Evolutionary conservation across 164 flowering plant genomes (phyloP).

Genomic region (Warburgia ugandensis): DNA sequence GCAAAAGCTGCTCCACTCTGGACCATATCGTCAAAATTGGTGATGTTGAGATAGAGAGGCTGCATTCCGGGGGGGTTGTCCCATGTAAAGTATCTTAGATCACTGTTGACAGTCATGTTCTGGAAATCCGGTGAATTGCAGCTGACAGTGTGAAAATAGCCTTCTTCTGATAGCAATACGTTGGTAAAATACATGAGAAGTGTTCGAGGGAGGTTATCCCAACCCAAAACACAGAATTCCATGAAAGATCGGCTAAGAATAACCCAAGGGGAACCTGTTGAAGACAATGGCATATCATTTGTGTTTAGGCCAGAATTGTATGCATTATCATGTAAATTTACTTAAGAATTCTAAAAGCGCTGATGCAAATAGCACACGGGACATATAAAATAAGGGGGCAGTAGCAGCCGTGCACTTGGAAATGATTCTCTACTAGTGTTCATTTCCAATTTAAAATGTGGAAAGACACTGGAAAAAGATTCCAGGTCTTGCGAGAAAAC

Average conservation of each 20-base stretch:
- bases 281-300: too few relatives aligned
- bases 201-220: constrained; percentile 91
- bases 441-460: too few relatives aligned
- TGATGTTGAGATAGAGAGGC: constrained; percentile 52
- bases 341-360: too few relatives aligned
- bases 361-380: too few relatives aligned
- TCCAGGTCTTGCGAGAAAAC: too few relatives aligned
- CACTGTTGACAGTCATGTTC: constrained; percentile 73
- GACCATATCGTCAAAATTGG: constrained; percentile 59
- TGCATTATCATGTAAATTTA: too few relatives aligned
- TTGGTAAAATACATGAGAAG: constrained; percentile 85
- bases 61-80: constrained; percentile 93
- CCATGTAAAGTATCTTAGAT: constrained; percentile 77
- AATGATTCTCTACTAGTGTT: too few relatives aligned
- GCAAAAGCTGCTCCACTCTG: constrained; percentile 91
- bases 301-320: too few relatives aligned
- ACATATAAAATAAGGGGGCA: too few relatives aligned
- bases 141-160: constrained; percentile 77
- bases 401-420: too few relatives aligned
- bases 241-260: constrained; percentile 67
- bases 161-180: constrained; percentile 65
- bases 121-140: constrained; percentile 82
- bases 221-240: constrained; percentile 77
- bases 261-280: constrained; percentile 92
- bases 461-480: too few relatives aligned